These are phyloP conservation scores for Orychophragmus violaceus DNA, from an alignment of 345 rosid genomes.

Conservation along the genomic window DNA sequence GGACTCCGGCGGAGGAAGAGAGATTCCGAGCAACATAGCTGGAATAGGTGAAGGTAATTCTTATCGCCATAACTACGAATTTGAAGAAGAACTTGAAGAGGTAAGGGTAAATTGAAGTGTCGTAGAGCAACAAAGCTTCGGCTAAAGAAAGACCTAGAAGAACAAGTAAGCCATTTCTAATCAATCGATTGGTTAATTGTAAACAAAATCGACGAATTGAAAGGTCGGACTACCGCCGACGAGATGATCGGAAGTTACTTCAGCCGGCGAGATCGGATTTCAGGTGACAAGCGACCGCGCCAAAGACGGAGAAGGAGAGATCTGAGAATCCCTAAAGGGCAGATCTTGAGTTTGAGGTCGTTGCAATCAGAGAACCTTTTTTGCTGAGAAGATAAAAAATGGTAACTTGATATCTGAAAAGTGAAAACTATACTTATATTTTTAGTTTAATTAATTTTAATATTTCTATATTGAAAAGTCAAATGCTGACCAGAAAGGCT, in stretches of 20 bases:
- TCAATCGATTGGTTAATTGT: neutral
- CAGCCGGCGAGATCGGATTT: neutral
- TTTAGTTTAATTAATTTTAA: neutral
- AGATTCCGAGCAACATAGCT: conserved; percentile 57
- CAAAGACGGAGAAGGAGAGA: no score
- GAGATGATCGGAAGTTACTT: neutral
- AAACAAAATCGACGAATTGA: conserved; percentile 21
- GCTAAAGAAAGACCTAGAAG: conserved; percentile 7
- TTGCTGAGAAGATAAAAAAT: neutral
- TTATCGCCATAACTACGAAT: conserved; percentile 58
- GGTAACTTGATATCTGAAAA: neutral
- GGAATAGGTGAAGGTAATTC: conserved; percentile 59
- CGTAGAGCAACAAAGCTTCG: conserved; percentile 29
- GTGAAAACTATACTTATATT: neutral
- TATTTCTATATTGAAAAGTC: neutral
- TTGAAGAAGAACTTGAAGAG: conserved; percentile 38
- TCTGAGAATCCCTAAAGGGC: conserved; percentile 11
- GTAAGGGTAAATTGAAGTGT: conserved; percentile 41
- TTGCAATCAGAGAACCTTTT: conserved; percentile 21
- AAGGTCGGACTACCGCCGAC: conserved; percentile 1
- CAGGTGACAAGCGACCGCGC: no score
- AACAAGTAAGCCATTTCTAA: conserved; percentile 18
- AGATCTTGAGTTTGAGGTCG: conserved; percentile 12
- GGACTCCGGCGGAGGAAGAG: conserved; percentile 46
- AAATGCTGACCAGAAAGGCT: no score